These are phyloP conservation scores for Dryadomyces quercus-mongolicae DNA, from an alignment of 2,329 filamentous ascomycete species.

Conservation along the genomic window DNA sequence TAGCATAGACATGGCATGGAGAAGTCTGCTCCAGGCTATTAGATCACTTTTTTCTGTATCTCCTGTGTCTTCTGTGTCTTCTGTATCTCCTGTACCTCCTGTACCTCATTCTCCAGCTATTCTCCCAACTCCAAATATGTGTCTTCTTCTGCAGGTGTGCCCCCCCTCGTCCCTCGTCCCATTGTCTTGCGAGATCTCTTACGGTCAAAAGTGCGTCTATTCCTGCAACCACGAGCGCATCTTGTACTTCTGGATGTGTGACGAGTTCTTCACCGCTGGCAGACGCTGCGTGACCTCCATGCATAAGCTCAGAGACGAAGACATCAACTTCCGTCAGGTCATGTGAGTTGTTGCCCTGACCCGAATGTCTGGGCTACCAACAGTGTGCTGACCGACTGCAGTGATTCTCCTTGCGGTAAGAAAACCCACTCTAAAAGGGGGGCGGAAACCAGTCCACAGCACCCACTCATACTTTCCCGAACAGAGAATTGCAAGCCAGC, in stretches of 20 bases:
- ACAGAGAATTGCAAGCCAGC: neutral
- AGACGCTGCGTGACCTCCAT: neutral
- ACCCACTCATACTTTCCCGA: neutral
- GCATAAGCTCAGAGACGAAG: neutral
- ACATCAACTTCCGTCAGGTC: neutral
- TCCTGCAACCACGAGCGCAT: neutral
- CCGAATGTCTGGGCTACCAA: neutral
- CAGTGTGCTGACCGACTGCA: neutral
- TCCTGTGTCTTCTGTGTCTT: no score
- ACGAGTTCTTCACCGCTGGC: neutral
- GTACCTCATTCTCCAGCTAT: no score
- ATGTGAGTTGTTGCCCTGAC: neutral
- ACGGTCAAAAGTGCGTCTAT: neutral
- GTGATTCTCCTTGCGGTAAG: neutral
- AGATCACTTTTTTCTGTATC: no score
- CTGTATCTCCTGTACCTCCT: no score
- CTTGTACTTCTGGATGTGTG: neutral
- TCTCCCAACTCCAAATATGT: neutral
- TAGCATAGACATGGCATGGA: no score
- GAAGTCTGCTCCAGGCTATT: no score
- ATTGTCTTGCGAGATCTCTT: neutral
- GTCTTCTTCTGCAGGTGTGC: neutral
- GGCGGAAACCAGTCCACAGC: neutral
- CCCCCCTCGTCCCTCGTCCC: neutral
- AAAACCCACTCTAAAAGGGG: neutral